Conservation (phyloP, 192 early-diverging fungal species). For the Podila epigama region DNA sequence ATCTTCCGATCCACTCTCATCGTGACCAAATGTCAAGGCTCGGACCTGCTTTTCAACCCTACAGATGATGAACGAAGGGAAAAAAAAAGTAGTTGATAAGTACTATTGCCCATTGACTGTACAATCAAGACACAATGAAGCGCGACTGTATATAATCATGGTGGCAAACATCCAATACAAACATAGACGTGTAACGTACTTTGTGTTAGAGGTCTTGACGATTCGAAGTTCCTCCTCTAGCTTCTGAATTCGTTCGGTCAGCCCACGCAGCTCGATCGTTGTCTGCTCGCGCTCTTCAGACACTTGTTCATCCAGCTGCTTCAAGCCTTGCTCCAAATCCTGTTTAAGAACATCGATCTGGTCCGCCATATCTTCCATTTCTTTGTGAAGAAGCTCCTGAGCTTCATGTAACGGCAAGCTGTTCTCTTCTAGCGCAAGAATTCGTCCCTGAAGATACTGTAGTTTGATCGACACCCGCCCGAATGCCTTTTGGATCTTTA, state of each 20-base stretch:
- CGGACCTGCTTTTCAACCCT: slow-evolving; percentile 37
- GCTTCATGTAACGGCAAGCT: slow-evolving; percentile 33
- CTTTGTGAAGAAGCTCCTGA: slow-evolving; percentile 39
- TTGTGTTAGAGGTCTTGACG: slow-evolving; percentile 31
- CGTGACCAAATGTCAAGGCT: slow-evolving; percentile 19
- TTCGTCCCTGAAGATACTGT: slow-evolving; percentile 39
- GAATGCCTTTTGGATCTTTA: slow-evolving; percentile 48
- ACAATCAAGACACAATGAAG: background rate
- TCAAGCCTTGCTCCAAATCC: slow-evolving; percentile 35
- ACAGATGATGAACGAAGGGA: background rate
- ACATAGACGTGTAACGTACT: too few species aligned
- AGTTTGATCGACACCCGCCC: slow-evolving; percentile 38
- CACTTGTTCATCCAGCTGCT: slow-evolving; percentile 39
- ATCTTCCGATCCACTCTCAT: slow-evolving; percentile 27
- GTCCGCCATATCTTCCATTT: slow-evolving; percentile 44
- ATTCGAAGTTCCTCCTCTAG: slow-evolving; percentile 29
- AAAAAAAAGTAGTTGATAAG: background rate
- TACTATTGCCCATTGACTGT: background rate
- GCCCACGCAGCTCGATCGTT: slow-evolving; percentile 27
- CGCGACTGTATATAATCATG: too few species aligned
- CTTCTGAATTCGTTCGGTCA: slow-evolving; percentile 41
- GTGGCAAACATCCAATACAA: too few species aligned
- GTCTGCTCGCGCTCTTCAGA: slow-evolving; percentile 43
- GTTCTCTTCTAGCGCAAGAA: slow-evolving; percentile 36
- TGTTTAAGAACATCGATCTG: slow-evolving; percentile 32